Base-by-base conservation (phyloP, 225 moss, liverwort and hornwort genomes). In the Bryum argenteum region DNA sequence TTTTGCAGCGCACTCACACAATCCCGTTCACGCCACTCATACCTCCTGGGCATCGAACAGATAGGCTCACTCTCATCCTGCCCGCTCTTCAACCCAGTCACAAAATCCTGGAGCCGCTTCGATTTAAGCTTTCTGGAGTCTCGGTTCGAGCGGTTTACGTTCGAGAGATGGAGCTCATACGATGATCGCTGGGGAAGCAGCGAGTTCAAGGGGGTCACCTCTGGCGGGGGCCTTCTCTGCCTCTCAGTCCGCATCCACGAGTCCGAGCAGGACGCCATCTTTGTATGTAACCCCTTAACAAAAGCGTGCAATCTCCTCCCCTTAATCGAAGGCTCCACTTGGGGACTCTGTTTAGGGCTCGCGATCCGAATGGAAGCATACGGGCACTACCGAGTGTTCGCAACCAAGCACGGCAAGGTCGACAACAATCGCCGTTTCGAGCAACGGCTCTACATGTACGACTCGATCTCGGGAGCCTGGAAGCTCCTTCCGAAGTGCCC, bases 201-300 rank as follows among this genome's bases (percentile, higher is more conserved):
- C 41, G 79, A 69, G 39, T 63, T 74, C 69, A 74, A 74, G 57
- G 56, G 73, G 19, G 79, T 33, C 19, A 69, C 73, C 20, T 63
- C 74, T 6, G 68, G 74, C 51, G 69, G 73, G 1, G 79, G 79
- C 0, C 26, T 79, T 0, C 64, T 79, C 2, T 74, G 73, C 6
- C 69, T 79, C 0, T 73, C 68, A 0, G 68, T 69, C 6, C 56
- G 79, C 9, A 69, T 79, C 11, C 79, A 73, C 26, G 79, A 79
- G 26, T 79, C 79, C 1, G 79, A 79, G 57, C 79, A 79, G 57
- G 79, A 79, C 21, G 79, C 79, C 4, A 79, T 79, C 28, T 79
- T 79, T 50, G 79, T 79, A 11, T 79, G 73, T 61, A 79, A 79
- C 20, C 79, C 79, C 1, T 2, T 79, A 2, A 79, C 79, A 1